phyloP scores from a whole-genome alignment of 139 green algal species.

The Edaphochlamys debaryana region DNA sequence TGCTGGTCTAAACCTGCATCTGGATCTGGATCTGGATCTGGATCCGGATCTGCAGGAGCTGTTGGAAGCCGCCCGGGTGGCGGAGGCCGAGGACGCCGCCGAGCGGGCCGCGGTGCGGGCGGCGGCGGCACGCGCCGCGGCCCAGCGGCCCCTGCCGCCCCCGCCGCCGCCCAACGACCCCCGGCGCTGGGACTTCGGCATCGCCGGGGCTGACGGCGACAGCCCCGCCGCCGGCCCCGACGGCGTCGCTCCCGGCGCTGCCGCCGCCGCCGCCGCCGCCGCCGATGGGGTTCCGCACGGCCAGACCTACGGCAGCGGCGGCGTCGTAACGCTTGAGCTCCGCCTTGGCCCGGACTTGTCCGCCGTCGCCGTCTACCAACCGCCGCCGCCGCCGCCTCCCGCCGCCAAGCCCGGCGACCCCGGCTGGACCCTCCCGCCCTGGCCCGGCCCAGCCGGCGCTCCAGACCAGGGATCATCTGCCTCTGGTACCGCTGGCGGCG shows the following conservation, averaged over 20 bases:
- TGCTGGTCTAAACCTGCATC: no score
- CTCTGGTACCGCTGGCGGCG: no score
- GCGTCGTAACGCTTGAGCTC: slow-evolving; percentile 8
- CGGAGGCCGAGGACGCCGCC: neutral
- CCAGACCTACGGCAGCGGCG: neutral
- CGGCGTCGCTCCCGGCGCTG: no score
- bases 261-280: neutral
- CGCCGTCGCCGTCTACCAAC: slow-evolving; percentile 31
- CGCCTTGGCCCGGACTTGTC: neutral
- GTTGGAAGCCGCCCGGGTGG: neutral
- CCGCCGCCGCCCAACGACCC: neutral
- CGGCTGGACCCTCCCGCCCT: no score
- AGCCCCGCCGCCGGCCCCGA: neutral
- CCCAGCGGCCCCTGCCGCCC: no score
- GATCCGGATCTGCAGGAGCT: neutral
- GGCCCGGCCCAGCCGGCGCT: no score
- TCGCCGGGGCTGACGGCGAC: neutral
- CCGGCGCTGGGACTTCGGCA: neutral
- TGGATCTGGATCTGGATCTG: no score
- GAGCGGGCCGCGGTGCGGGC: neutral
- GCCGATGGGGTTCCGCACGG: neutral
- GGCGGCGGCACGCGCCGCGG: neutral
- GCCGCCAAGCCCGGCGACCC: no score
- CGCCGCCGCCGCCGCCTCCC: neutral
- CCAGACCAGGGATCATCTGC: no score